phyloP scores from a whole-genome alignment of 371 early-diverging fungal genomes.

The Syncephalastrum contaminatum region DNA sequence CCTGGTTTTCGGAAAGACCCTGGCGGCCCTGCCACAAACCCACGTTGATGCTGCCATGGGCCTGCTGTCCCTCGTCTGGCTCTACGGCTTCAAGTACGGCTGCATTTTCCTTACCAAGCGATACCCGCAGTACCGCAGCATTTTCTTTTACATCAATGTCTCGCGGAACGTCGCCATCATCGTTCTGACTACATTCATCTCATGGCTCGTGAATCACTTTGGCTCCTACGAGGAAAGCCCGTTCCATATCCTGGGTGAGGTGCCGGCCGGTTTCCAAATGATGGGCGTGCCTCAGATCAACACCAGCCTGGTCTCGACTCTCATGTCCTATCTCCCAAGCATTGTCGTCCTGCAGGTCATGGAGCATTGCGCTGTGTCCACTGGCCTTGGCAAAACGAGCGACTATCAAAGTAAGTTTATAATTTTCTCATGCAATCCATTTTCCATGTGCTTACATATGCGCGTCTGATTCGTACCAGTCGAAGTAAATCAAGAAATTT shows the following conservation, averaged over 20 bases:
- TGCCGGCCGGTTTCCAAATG: conserved; percentile 71
- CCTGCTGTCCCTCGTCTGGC: conserved; percentile 49
- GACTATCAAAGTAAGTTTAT: conserved; percentile 39
- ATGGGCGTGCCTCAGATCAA: conserved; percentile 55
- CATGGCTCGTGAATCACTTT: conserved; percentile 62
- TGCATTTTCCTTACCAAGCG: conserved; percentile 33
- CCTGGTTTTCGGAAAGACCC: conserved; percentile 57
- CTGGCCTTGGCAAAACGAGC: conserved; percentile 74
- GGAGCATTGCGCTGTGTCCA: conserved; percentile 86
- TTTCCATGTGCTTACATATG: not conserved
- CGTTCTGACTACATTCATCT: conserved; percentile 71
- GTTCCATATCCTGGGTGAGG: conserved; percentile 62
- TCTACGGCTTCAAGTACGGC: conserved; percentile 39
- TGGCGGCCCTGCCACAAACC: conserved; percentile 40
- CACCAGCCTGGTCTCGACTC: conserved; percentile 33
- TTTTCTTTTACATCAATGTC: conserved; percentile 53
- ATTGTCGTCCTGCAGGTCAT: conserved; percentile 75
- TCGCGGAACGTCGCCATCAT: conserved; percentile 73
- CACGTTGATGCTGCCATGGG: conserved; percentile 64
- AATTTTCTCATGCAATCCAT: conserved; percentile 1
- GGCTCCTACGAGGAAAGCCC: conserved; percentile 31
- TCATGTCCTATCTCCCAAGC: conserved; percentile 58
- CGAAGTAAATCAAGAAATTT: conserved; percentile 76
- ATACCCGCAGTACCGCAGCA: conserved; percentile 33
- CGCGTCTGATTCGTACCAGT: conserved; percentile 20